Evolutionary conservation across 306 rosid species (phyloP).

Genomic region (Fagus crenata): DNA sequence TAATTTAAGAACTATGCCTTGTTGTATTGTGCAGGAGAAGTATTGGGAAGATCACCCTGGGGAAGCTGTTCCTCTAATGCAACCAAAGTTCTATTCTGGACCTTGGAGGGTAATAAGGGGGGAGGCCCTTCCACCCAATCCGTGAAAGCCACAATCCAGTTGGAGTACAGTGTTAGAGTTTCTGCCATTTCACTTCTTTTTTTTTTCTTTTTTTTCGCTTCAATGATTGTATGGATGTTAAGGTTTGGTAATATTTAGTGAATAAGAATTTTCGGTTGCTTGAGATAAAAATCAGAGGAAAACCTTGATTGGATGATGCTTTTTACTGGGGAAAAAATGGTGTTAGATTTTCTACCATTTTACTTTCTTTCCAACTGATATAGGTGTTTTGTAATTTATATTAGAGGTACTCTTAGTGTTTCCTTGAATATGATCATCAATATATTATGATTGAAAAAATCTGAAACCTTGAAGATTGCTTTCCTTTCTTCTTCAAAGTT

Average conservation of each 20-base stretch:
- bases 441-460: no score
- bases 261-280: neutral
- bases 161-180: neutral
- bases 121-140: conserved; percentile 35
- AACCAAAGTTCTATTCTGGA: conserved; percentile 71
- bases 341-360: neutral
- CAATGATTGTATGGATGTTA: neutral
- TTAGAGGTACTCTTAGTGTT: neutral
- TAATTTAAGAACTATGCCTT: conserved; percentile 1
- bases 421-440: no score
- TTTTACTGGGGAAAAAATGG: neutral
- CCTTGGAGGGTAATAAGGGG: conserved; percentile 76
- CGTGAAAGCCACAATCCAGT: conserved; percentile 26
- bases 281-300: neutral
- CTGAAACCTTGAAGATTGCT: no score
- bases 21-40: conserved; percentile 59
- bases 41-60: conserved; percentile 96
- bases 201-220: neutral
- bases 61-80: conserved; percentile 71
- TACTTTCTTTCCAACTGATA: neutral
- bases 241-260: neutral
- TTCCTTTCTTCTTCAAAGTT: no score
- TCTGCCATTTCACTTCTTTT: neutral
- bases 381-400: neutral
- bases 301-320: neutral